A percentile compares a stretch with the other conserved stretches of the same genome.
These are phyloP conservation scores for Tuber indicum DNA, from an alignment of 495 filamentous ascomycete species.

Conservation along the genomic window DNA sequence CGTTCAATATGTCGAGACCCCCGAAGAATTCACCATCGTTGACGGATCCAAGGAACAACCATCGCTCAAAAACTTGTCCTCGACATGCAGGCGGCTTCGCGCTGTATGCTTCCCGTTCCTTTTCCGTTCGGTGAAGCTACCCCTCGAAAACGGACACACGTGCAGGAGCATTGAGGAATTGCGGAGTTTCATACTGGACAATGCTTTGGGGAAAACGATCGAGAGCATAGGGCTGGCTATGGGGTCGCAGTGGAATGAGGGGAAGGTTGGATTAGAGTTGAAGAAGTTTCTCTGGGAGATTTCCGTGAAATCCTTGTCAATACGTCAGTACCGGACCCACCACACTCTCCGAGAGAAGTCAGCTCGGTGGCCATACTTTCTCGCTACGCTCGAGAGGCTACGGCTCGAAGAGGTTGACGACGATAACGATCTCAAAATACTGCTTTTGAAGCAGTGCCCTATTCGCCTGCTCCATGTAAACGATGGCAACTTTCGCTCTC, in stretches of 20 bases:
- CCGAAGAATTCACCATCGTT: conserved; percentile 9
- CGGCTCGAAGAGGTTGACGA: conserved; percentile 23
- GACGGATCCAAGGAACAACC: conserved; percentile 5
- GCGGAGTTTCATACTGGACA: conserved; percentile 16
- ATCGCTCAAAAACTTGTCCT: conserved; percentile 33
- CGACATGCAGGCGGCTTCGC: conserved; percentile 30
- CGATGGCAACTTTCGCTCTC: conserved; percentile 21
- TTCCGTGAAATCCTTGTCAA: conserved; percentile 16
- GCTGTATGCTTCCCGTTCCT: conserved; percentile 26
- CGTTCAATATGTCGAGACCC: conserved; percentile 17
- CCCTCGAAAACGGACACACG: conserved; percentile 11
- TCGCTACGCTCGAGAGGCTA: conserved; percentile 23
- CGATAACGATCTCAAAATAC: conserved; percentile 30
- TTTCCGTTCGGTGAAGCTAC: conserved; percentile 28
- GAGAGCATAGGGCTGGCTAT: conserved; percentile 24
- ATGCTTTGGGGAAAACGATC: conserved; percentile 13
- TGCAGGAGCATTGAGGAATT: conserved; percentile 12
- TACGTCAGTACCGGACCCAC: conserved; percentile 10
- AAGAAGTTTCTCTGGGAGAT: conserved; percentile 35
- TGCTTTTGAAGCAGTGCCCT: conserved; percentile 26
- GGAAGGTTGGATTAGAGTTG: conserved; percentile 18
- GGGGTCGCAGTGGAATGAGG: conserved; percentile 23
- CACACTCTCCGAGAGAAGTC: conserved; percentile 23
- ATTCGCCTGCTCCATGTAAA: conserved; percentile 19
- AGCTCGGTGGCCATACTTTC: conserved; percentile 28